Evolutionary conservation across 176 grass and related monocot species (phyloP).

Genomic region (Zea mays): Zm-B73-REFERENCE-NAM-5.0 NC_050099.1:227012001-227012500

Average conservation of each 20-base stretch:
- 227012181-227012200: background rate
- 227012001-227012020: background rate
- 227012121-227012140: background rate
- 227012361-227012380: background rate
- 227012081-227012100: background rate
- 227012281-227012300: background rate
- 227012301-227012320: background rate
- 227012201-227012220: background rate
- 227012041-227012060: background rate
- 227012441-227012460: constrained; percentile 66
- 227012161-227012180: background rate
- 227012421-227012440: background rate
- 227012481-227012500: constrained; percentile 72
- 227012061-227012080: background rate
- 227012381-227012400: background rate
- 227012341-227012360: background rate
- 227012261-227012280: background rate
- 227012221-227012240: background rate
- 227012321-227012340: background rate
- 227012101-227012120: background rate
- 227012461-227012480: constrained; percentile 95
- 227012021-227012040: background rate
- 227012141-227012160: background rate
- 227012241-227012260: background rate
- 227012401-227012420: background rate